Evolutionary conservation across 129 eudicot genomes (phyloP), one percentile per base, ranked within the genome.

Genomic region (Centrapalus pauciflorus): DNA sequence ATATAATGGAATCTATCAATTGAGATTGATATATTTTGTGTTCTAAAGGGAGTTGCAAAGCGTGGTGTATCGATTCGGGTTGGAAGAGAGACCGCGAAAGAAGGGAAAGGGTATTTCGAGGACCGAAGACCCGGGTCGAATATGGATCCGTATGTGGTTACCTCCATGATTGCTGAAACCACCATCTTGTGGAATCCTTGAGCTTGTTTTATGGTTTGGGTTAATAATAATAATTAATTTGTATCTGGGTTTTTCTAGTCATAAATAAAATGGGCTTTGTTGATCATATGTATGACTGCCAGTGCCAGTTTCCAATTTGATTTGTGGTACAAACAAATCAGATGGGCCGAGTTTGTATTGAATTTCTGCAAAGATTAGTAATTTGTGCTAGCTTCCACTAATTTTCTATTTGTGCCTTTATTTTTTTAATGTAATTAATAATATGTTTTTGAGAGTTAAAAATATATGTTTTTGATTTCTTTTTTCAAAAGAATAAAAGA

Each of bases 81-180:
- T 10, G 79, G 74, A 45, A 60, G 74, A 58, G 79, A 75, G 7
- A 66, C 74, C 0, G 79, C 30, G 2, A 67, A 67, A 34, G 74
- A 75, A 13, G 74, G 79, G 41, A 75, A 67, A 46, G 79, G 74
- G 7, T 75, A 75, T 75, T 75, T 75, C 48, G 79, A 75, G 61
- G 79, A 75, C 40, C 50, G 79, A 37, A 75, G 79, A 55, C 79
- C 74, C 4, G 74, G 62, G 32, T 75, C 79, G 0, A 75, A 75
- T 19, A 75, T 76, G 80, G 83, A 79, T 37, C 83, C 83, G 0
- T 73, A 73, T 45, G 72, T 73, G 37, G 83, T 79, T 50, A 79
- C 83, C 43, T 67, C 83, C 40, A 73, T 79, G 83, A 73, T 79
- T 38, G 79, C 57, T 2, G 79, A 79, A 65, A 79, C 83, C 61